phyloP scores from a whole-genome alignment of 202 grass and related monocot species.

The Eragrostis tef region DNA sequence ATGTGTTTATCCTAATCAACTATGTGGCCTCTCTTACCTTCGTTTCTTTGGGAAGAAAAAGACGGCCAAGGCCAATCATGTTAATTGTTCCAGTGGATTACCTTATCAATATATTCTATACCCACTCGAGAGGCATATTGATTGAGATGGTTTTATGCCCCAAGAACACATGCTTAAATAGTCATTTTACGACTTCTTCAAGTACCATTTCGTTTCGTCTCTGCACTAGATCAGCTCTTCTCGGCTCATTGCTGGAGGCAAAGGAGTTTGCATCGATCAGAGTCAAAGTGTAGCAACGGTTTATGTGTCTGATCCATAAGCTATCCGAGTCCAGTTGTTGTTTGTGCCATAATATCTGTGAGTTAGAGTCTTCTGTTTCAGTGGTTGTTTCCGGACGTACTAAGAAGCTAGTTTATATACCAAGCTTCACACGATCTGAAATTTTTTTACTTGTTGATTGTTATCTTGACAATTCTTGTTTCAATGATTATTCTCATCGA shows the following conservation, averaged over 20 bases:
- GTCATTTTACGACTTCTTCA: background rate
- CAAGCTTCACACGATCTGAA: slow-evolving; percentile 4
- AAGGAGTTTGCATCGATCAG: slow-evolving; percentile 18
- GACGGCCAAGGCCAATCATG: slow-evolving; percentile 28
- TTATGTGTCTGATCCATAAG: background rate
- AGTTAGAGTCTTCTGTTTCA: slow-evolving; percentile 40
- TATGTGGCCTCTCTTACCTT: slow-evolving; percentile 31
- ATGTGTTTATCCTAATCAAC: slow-evolving; percentile 53
- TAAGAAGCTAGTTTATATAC: slow-evolving; percentile 12
- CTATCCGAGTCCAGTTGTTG: background rate
- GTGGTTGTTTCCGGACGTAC: slow-evolving; percentile 4
- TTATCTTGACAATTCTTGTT: slow-evolving; percentile 22
- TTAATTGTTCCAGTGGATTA: slow-evolving; percentile 50
- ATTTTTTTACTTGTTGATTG: background rate
- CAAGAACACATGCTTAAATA: slow-evolving; percentile 44
- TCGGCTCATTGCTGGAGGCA: slow-evolving; percentile 17
- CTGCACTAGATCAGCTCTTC: background rate
- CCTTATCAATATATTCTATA: slow-evolving; percentile 52
- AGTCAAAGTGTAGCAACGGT: slow-evolving; percentile 24
- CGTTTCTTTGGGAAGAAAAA: slow-evolving; percentile 35
- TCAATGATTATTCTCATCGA: background rate
- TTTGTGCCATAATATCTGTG: slow-evolving; percentile 13
- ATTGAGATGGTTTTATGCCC: slow-evolving; percentile 40
- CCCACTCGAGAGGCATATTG: slow-evolving; percentile 45
- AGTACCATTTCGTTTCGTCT: slow-evolving; percentile 21